Percentiles rank a stretch among this genome's conserved stretches.
Evolutionary conservation across 306 rosid genomes (phyloP).

Genomic region (Benincasa hispida): DNA sequence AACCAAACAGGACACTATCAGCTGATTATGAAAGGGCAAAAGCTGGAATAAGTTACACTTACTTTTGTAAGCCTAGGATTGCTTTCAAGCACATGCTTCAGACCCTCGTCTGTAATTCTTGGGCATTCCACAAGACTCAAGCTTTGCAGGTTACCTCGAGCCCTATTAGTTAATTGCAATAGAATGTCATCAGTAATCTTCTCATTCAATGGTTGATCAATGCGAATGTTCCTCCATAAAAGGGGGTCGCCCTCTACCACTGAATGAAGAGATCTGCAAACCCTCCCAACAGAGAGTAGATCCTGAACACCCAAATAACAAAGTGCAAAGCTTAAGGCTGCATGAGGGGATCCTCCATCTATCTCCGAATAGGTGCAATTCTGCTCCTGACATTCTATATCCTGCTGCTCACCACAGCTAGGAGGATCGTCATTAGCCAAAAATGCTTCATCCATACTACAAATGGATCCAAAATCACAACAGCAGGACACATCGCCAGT

Average conservation of each 20-base stretch:
- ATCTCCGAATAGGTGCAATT: constrained; percentile 2
- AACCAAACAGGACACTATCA: neutral
- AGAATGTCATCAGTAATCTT: constrained; percentile 76
- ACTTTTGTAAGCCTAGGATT: constrained; percentile 72
- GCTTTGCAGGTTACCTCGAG: constrained; percentile 63
- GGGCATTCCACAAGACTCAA: constrained; percentile 76
- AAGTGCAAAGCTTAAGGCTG: constrained; percentile 40
- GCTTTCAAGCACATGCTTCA: constrained; percentile 59
- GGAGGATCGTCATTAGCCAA: neutral
- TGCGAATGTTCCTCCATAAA: constrained; percentile 59
- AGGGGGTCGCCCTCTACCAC: constrained; percentile 47
- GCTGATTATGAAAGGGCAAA: neutral
- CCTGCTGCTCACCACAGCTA: constrained; percentile 5
- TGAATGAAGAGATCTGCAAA: constrained; percentile 50
- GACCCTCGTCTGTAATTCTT: constrained; percentile 76
- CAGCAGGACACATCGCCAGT: constrained; percentile 20
- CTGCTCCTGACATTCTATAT: constrained; percentile 10
- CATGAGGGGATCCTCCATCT: constrained; percentile 38
- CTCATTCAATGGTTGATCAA: constrained; percentile 77
- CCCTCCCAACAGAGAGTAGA: constrained; percentile 55
- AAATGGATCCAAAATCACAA: constrained; percentile 23
- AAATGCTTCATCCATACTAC: constrained; percentile 5
- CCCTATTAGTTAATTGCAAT: constrained; percentile 43
- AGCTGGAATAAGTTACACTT: constrained; percentile 8
- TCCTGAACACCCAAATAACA: constrained; percentile 49